A percentile compares a stretch with the other conserved stretches of the same genome.
Conservation (phyloP, 1,284 basidiomycete species). For the Cutaneotrichosporon sp. region DNA sequence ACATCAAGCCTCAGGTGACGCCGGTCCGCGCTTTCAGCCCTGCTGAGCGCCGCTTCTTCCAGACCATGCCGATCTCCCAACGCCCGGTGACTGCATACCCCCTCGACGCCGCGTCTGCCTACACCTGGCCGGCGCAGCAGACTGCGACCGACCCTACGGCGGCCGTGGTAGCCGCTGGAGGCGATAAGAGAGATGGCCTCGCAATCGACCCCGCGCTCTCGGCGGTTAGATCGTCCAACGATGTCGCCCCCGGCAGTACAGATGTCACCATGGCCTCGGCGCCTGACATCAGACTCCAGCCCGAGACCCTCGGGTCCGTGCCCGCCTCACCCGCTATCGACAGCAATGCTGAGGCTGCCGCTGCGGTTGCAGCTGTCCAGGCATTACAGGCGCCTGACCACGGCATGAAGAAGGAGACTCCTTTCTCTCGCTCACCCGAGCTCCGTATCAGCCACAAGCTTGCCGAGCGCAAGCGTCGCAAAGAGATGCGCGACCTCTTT, state of each 20-base stretch:
- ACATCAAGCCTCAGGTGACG: constrained; percentile 8
- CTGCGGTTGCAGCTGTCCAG: constrained; percentile 24
- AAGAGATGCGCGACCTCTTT: constrained; percentile 96
- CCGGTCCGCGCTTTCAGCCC: constrained; percentile 18
- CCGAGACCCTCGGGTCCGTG: constrained; percentile 39
- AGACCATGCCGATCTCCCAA: constrained; percentile 21
- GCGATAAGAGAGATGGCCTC: constrained; percentile 20
- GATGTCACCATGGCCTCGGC: constrained; percentile 13
- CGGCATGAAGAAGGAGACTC: constrained; percentile 59
- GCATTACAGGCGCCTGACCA: constrained; percentile 12
- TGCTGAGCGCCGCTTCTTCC: constrained; percentile 25
- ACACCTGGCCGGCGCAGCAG: constrained; percentile 14
- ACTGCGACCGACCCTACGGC: not conserved
- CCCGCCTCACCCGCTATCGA: constrained; percentile 29
- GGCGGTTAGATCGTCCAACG: constrained; percentile 33
- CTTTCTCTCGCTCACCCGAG: constrained; percentile 91
- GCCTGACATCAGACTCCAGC: constrained; percentile 38
- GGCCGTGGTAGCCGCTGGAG: constrained; percentile 1
- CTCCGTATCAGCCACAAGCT: constrained; percentile 89
- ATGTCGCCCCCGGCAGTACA: constrained; percentile 8
- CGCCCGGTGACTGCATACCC: constrained; percentile 31
- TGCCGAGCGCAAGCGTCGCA: constrained; percentile 81
- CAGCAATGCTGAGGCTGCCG: constrained; percentile 15
- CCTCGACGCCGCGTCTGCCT: constrained; percentile 16
- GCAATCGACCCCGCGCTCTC: constrained; percentile 39